These are phyloP conservation scores for Leccinum griseonigrum DNA, from an alignment of 1,284 basidiomycete species.

Conservation along the genomic window DNA sequence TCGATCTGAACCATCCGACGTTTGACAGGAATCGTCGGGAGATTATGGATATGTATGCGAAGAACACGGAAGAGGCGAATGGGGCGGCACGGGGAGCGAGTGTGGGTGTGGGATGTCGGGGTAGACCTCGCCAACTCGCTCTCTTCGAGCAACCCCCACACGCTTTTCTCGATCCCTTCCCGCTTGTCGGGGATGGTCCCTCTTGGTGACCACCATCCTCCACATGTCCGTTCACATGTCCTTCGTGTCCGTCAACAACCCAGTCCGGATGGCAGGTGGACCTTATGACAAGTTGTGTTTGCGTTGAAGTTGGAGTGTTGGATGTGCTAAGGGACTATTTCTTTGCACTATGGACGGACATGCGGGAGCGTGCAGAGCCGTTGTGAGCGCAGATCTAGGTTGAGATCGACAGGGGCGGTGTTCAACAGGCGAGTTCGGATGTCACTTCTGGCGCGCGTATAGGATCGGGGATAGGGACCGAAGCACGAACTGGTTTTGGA, in stretches of 20 bases:
- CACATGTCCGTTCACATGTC: conserved; percentile 1
- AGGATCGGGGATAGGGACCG: neutral
- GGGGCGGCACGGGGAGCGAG: conserved; percentile 28
- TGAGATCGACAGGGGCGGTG: conserved; percentile 24
- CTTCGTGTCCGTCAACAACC: neutral
- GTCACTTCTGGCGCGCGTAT: neutral
- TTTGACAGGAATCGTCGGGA: conserved; percentile 81
- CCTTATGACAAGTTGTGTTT: conserved; percentile 46
- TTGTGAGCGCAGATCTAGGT: conserved; percentile 47
- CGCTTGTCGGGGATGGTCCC: conserved; percentile 18
- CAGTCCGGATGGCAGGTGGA: conserved; percentile 53
- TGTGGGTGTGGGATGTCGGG: neutral
- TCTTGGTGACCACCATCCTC: conserved; percentile 6
- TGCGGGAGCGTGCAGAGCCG: conserved; percentile 43
- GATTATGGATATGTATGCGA: conserved; percentile 78
- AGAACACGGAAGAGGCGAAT: conserved; percentile 87
- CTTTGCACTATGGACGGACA: conserved; percentile 4
- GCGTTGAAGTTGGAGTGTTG: neutral
- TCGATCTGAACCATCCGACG: conserved; percentile 81
- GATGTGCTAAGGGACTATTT: neutral
- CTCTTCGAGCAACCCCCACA: conserved; percentile 78
- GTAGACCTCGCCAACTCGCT: conserved; percentile 67
- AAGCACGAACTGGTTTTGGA: conserved; percentile 34
- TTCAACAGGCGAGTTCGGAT: neutral
- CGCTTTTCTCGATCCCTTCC: conserved; percentile 53